These are phyloP conservation scores for Penicillium vulpinum DNA, from an alignment of 2,329 filamentous ascomycete species.

Conservation along the genomic window DNA sequence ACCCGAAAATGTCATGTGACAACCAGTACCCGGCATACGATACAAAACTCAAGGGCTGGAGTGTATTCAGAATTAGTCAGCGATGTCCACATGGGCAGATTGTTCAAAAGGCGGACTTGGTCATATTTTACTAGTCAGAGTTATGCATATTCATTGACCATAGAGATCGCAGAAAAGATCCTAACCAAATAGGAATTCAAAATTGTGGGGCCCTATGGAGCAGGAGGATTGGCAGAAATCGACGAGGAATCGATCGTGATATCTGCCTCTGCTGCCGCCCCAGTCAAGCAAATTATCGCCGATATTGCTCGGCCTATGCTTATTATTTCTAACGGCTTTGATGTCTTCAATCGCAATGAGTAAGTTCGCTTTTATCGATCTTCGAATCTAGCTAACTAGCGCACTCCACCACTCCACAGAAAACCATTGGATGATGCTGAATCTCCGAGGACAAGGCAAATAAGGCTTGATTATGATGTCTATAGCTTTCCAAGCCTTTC, in stretches of 20 bases:
- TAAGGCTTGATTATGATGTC: slow-evolving; percentile 21
- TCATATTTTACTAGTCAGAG: too few relatives aligned
- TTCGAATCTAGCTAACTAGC: slow-evolving; percentile 15
- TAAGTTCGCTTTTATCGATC: slow-evolving; percentile 17
- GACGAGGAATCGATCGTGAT: slow-evolving; percentile 23
- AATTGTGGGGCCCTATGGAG: slow-evolving; percentile 19
- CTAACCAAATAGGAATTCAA: slow-evolving; percentile 18
- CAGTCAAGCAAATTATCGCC: slow-evolving; percentile 25
- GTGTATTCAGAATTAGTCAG: too few relatives aligned
- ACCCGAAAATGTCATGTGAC: too few relatives aligned
- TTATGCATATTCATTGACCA: too few relatives aligned
- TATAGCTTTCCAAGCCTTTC: slow-evolving; percentile 18
- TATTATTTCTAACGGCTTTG: slow-evolving; percentile 21
- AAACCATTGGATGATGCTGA: slow-evolving; percentile 22
- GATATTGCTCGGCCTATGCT: slow-evolving; percentile 21
- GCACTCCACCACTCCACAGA: slow-evolving; percentile 13
- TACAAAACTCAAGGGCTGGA: too few relatives aligned
- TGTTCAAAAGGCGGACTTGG: too few relatives aligned
- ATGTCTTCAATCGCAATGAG: slow-evolving; percentile 17
- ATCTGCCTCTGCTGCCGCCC: slow-evolving; percentile 20
- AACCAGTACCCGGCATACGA: too few relatives aligned
- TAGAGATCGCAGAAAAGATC: slow-evolving; percentile 16
- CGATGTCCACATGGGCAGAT: too few relatives aligned
- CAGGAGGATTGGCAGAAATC: slow-evolving; percentile 23
- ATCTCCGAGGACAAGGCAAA: slow-evolving; percentile 23